Evolutionary conservation across 305 asterid species (phyloP).

Genomic region (Fraxinus ornus): DNA sequence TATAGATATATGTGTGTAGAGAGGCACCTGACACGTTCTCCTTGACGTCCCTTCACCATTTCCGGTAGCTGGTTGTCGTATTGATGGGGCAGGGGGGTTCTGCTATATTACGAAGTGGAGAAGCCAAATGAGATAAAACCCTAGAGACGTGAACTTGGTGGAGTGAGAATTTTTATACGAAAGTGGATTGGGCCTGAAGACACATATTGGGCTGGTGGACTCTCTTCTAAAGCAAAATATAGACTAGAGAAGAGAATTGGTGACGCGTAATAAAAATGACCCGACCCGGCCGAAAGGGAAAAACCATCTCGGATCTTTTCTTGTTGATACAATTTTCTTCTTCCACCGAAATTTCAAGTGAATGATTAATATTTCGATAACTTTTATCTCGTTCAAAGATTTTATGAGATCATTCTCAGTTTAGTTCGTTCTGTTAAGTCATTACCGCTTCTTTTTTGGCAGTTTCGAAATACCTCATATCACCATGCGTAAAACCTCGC

Average conservation of each 20-base stretch:
- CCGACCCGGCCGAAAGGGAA: neutral
- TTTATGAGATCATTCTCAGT: neutral
- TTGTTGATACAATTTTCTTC: neutral
- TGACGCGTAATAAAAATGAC: neutral
- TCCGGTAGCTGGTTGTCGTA: slow-evolving; percentile 12
- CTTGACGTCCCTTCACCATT: slow-evolving; percentile 70
- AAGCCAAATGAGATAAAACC: neutral
- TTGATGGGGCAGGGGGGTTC: neutral
- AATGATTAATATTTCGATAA: neutral
- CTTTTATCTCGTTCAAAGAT: neutral
- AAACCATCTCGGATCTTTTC: neutral
- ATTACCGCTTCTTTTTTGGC: neutral
- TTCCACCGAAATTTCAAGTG: neutral
- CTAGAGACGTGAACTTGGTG: neutral
- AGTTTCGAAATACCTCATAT: neutral
- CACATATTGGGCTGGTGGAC: neutral
- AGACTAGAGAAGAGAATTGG: neutral
- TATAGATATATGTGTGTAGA: neutral
- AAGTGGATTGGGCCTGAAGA: neutral
- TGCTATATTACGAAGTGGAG: neutral
- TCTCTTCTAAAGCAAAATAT: neutral
- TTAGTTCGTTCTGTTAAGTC: neutral
- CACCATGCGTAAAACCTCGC: neutral
- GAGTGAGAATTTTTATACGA: neutral
- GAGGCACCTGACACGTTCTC: slow-evolving; percentile 61